Base-by-base conservation (phyloP, 768 basidiomycete genomes). In the Solioccasus polychromus region DNA sequence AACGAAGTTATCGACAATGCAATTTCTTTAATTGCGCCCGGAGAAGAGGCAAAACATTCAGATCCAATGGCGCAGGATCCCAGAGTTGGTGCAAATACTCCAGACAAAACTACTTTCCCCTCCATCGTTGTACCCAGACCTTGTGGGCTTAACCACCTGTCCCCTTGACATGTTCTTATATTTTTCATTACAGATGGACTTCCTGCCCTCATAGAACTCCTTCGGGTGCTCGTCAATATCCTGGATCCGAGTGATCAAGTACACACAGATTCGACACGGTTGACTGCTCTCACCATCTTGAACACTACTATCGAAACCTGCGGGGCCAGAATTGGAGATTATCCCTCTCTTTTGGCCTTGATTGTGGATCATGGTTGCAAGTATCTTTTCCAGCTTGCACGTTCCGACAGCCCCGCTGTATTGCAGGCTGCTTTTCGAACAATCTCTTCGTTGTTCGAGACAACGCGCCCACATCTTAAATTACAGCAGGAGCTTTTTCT, bases 401-500 rank as follows among this genome's bases (percentile, higher is more conserved):
- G 94, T 28, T 93, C 92, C 2, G 93, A 96, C 52, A 88, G 90
- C 47, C 76, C 79, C 8, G 74, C 77, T 37, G 79, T 99, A 39
- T 76, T 97, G 9, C 83, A 91, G 35, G 72, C 80, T 44, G 77
- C 92, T 15, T 73, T 99, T 22, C 85, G 95, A 20, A 85, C 88
- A 2, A 88, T 91, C 51, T 83, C 89, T 11, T 92, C 91, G 7
- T 76, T 98, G 51, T 85, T 97, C 57, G 83, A 90, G 47, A 88
- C 91, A 2, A 85, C 94, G 80, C 80, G 88, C 3, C 74, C 75
- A 35, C 78, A 92, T 58, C 74, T 99, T 43, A 97, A 96, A 66
- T 73, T 96, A 17, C 96, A 99, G 58, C 89, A 93, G 58, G 96
- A 99, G 59, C 78, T 99, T 5, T 96, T 93, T 69, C 71, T 99